Percentiles rank a stretch among this genome's conserved stretches.
These are phyloP conservation scores for Euphorbia tirucalli DNA, from an alignment of 345 rosid species.

Conservation along the genomic window DNA sequence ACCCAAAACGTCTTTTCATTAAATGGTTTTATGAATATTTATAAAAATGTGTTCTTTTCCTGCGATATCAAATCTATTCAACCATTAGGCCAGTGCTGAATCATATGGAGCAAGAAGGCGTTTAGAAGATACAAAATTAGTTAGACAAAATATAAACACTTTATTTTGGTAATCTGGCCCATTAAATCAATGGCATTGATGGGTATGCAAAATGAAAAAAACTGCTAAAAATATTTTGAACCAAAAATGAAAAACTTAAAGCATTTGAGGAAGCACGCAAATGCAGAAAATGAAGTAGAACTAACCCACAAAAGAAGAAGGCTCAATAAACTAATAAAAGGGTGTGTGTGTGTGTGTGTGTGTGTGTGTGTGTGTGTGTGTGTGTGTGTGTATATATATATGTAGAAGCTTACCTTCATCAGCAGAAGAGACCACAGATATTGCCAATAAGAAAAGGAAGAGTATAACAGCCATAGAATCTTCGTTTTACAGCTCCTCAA, in stretches of 20 bases:
- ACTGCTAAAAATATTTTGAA: neutral
- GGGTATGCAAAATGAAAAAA: neutral
- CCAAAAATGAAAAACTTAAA: neutral
- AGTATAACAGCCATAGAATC: slow-evolving; percentile 33
- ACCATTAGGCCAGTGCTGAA: neutral
- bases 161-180: too few species aligned
- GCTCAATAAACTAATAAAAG: neutral
- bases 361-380: too few species aligned
- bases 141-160: neutral
- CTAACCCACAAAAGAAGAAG: neutral
- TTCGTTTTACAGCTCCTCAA: slow-evolving; percentile 8
- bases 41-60: neutral
- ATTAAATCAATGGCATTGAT: neutral
- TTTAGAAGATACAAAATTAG: neutral
- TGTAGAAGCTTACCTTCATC: slow-evolving; percentile 37
- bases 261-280: neutral
- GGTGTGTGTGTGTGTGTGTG: too few species aligned
- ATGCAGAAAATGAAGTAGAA: neutral
- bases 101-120: neutral
- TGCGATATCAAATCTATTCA: neutral
- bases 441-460: slow-evolving; percentile 28
- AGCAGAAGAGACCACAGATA: slow-evolving; percentile 34
- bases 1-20: slow-evolving; percentile 1
- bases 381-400: too few species aligned
- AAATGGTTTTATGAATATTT: too few species aligned